Evolutionary conservation across 768 basidiomycete species (phyloP), one percentile per base, ranked within the genome.

Genomic region (Lactarius hengduanensis): DNA sequence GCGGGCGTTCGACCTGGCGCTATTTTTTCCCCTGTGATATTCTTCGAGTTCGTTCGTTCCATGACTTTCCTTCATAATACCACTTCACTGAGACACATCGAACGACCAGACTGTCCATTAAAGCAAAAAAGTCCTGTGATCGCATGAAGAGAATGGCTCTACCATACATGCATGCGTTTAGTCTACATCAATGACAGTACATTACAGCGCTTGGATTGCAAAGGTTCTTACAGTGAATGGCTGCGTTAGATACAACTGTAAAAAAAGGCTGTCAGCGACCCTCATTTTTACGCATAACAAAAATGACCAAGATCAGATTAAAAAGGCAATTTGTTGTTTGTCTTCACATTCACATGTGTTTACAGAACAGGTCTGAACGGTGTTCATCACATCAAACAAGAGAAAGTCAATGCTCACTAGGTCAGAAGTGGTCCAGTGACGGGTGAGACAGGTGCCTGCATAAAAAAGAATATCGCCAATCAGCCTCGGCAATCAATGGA

Each of bases 301-400:
- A 32, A 56, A 32, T 18, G 13, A 3, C 40, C 15, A 22, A 45
- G n/a, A 20, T 59, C 57, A 67, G 74, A 69, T 68, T 71, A 68
- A 72, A 79, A 77, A 84, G 81, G 84, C 83, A 85, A 86, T 84
- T 80, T 76, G 22, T 76, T 69, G 69, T 75, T 82, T 82, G 72
- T 86, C 85, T 81, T 81, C 82, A 84, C 76, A 38, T 38, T 38
- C 36, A 38, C 36, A 79, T 11, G 28, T 77, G 74, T 71, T 67
- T 73, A 82, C 85, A 83, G 85, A 86, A 86, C 85, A 87, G 85
- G 85, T 88, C 85, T 86, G 85, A 85, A 78, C 68, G 67, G 66
- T 76, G 77, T 78, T 83, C 83, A 85, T 84, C 83, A 72, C 62
- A 34, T 74, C 65, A 67, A 69, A 72, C 58, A 67, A 69, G 61